phyloP scores from a whole-genome alignment of 2,329 filamentous ascomycete species.

The Tolypocladium ovalisporum region DNA sequence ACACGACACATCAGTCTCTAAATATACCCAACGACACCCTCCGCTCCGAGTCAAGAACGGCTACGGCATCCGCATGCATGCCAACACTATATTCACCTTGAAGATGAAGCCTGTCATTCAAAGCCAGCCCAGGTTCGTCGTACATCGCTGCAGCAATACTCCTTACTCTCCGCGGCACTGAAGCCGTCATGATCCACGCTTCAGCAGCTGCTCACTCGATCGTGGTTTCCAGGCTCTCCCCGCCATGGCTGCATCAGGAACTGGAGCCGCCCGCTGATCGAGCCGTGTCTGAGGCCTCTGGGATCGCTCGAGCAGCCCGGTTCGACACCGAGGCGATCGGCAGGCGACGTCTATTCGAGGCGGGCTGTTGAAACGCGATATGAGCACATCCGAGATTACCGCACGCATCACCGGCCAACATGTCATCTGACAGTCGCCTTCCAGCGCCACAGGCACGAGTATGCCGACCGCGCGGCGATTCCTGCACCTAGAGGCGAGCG shows the following conservation, averaged over 20 bases:
- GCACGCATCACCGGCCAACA: not conserved
- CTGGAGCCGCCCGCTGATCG: not conserved
- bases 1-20: not conserved
- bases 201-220: not conserved
- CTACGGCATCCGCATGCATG: not conserved
- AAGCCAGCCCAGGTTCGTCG: not conserved
- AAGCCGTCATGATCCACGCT: not conserved
- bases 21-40: not conserved
- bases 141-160: not conserved
- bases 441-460: not conserved
- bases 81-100: not conserved
- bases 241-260: not conserved
- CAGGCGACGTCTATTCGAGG: not conserved
- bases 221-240: not conserved
- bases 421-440: not conserved
- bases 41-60: not conserved
- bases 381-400: not conserved
- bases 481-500: not conserved
- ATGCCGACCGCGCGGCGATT: not conserved
- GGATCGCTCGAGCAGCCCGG: not conserved
- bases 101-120: not conserved
- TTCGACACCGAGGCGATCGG: not conserved
- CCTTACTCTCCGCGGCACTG: not conserved
- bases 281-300: not conserved
- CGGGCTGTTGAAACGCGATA: not conserved